A percentile compares a stretch with the other conserved stretches of the same genome.
Evolutionary conservation across 176 grass and related monocot genomes (phyloP).

Genomic region (Zizania latifolia): DNA sequence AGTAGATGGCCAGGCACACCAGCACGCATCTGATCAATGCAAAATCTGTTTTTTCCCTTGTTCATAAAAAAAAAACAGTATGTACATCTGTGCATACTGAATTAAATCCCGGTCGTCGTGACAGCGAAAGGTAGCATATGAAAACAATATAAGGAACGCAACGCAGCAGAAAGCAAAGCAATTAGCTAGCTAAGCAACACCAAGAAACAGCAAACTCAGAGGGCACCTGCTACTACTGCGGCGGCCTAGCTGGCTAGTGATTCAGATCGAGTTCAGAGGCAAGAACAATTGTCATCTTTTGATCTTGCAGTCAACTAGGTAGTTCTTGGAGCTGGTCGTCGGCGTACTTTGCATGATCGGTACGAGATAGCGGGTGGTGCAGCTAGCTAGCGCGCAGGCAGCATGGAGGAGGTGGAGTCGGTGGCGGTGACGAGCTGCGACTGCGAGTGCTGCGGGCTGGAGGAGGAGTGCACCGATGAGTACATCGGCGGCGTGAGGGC

Average conservation of each 20-base stretch:
- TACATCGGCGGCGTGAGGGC: conserved; percentile 52
- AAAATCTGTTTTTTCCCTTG: background rate
- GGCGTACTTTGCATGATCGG: background rate
- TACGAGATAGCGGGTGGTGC: background rate
- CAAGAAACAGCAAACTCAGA: background rate
- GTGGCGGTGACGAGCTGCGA: conserved; percentile 57
- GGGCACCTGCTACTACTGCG: background rate
- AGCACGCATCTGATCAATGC: background rate
- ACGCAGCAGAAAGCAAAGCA: background rate
- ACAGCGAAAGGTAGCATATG: conserved; percentile 7
- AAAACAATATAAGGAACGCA: background rate
- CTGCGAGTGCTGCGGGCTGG: conserved; percentile 76
- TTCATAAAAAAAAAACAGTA: conserved; percentile 26
- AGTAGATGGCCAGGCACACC: background rate
- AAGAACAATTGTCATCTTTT: background rate
- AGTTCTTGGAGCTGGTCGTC: background rate
- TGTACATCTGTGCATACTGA: too few species aligned
- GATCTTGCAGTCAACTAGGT: background rate
- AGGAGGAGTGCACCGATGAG: conserved; percentile 78
- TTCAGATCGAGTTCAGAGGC: background rate
- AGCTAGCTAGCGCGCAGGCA: too few species aligned
- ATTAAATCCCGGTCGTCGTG: background rate
- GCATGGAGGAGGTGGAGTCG: conserved; percentile 40
- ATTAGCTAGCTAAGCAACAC: background rate
- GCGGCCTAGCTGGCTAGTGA: background rate